Evolutionary conservation across 192 early-diverging fungal genomes (phyloP).

Genomic region (Entomortierella beljakovae): DNA sequence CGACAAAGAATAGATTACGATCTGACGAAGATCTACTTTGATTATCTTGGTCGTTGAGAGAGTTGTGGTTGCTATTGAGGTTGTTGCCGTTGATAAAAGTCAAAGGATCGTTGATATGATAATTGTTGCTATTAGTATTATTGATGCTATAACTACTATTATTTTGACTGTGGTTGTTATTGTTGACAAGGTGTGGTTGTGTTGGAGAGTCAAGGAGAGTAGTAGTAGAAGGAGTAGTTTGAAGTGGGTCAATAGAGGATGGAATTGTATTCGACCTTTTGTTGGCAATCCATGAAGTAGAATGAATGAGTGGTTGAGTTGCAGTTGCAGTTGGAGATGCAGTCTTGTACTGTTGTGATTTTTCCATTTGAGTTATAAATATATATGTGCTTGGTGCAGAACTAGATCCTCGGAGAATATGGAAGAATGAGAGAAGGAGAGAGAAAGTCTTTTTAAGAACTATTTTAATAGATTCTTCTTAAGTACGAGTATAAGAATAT

Average conservation of each 20-base stretch:
- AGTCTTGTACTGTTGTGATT: not conserved
- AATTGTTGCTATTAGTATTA: not conserved
- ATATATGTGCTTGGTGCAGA: conserved; percentile 16
- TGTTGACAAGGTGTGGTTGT: not conserved
- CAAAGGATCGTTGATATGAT: not conserved
- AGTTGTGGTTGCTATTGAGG: not conserved
- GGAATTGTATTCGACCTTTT: not conserved
- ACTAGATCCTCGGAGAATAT: conserved; percentile 8
- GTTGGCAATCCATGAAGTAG: not conserved
- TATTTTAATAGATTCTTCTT: not conserved
- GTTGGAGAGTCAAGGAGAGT: not conserved
- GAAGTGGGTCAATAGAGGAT: conserved; percentile 8
- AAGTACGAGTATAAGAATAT: not conserved
- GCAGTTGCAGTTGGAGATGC: not conserved
- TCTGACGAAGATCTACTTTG: too few species aligned
- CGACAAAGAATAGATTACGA: too few species aligned
- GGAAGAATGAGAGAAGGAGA: not conserved
- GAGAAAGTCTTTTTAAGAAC: not conserved
- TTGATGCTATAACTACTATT: not conserved
- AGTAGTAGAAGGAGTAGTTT: not conserved
- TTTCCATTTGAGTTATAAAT: not conserved
- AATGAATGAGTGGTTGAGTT: not conserved
- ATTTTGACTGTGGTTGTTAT: not conserved
- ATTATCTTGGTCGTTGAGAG: not conserved
- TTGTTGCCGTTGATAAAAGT: too few species aligned